Evolutionary conservation across 176 grass and related monocot genomes (phyloP).

Genomic region (Cenchrus fungigraminus): DNA sequence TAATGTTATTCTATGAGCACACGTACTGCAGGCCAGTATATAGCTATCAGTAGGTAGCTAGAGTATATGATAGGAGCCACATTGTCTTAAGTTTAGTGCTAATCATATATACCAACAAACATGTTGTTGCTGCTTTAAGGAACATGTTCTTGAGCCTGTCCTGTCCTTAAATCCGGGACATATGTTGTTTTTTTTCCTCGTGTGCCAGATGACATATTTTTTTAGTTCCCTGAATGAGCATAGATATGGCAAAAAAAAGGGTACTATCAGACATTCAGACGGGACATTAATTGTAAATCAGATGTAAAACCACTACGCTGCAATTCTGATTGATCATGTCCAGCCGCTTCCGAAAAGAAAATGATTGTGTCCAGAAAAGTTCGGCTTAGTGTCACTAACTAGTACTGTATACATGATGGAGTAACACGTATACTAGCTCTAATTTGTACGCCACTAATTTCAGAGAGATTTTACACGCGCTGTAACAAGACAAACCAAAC

Average conservation of each 20-base stretch:
- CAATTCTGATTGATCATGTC: background rate
- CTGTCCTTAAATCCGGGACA: slow-evolving; percentile 50
- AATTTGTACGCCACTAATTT: background rate
- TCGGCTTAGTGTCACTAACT: background rate
- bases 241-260: background rate
- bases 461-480: background rate
- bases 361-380: background rate
- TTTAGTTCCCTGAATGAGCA: background rate
- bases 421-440: no score
- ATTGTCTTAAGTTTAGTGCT: slow-evolving; percentile 22
- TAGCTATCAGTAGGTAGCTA: background rate
- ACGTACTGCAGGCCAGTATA: no score
- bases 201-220: slow-evolving; percentile 30
- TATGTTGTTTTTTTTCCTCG: slow-evolving; percentile 16
- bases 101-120: slow-evolving; percentile 22
- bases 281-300: background rate
- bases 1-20: slow-evolving; percentile 26
- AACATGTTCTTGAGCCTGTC: slow-evolving; percentile 51
- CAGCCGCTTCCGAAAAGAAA: no score
- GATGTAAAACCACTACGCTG: background rate
- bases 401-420: background rate
- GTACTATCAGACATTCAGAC: background rate
- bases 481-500: background rate
- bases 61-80: background rate
- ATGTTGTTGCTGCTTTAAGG: slow-evolving; percentile 62